phyloP scores from a whole-genome alignment of 176 grass and related monocot genomes.

The Coix lacrymajobi region DNA sequence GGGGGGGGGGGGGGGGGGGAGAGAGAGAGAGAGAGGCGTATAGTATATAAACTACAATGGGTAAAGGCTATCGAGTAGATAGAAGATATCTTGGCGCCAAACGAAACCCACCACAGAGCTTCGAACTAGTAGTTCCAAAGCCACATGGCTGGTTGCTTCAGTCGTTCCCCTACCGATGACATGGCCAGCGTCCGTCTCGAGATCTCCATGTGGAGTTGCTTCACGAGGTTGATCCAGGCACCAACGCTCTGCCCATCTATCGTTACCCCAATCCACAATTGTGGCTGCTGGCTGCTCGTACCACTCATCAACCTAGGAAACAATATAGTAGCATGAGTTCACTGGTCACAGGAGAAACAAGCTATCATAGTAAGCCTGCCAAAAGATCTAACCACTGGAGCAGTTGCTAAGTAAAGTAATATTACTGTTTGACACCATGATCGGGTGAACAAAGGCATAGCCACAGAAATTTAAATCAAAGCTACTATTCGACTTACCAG shows the following conservation, averaged over 20 bases:
- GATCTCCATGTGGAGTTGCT: conserved; percentile 83
- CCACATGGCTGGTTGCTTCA: background rate
- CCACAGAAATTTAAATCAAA: background rate
- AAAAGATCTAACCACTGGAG: background rate
- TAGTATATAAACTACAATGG: conserved; percentile 28
- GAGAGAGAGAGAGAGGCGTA: background rate
- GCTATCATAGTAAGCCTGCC: background rate
- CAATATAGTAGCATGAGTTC: background rate
- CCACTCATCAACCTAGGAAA: conserved; percentile 89
- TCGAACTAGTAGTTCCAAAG: background rate
- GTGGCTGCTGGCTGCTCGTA: conserved; percentile 92
- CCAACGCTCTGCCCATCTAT: conserved; percentile 85
- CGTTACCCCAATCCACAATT: conserved; percentile 83
- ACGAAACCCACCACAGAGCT: background rate
- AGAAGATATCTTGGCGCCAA: conserved; percentile 15
- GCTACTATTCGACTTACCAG: conserved; percentile 50
- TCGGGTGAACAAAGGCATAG: background rate
- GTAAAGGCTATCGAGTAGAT: conserved; percentile 21
- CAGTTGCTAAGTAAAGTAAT: background rate
- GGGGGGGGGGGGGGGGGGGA: too few relatives aligned
- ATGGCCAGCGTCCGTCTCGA: conserved; percentile 56
- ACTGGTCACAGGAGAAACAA: background rate
- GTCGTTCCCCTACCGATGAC: conserved; percentile 35
- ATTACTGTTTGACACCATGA: background rate
- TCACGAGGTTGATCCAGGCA: conserved; percentile 92